These are phyloP conservation scores for Rhododendron kiyosumense DNA, from an alignment of 148 eudicot genomes.

Conservation along the genomic window DNA sequence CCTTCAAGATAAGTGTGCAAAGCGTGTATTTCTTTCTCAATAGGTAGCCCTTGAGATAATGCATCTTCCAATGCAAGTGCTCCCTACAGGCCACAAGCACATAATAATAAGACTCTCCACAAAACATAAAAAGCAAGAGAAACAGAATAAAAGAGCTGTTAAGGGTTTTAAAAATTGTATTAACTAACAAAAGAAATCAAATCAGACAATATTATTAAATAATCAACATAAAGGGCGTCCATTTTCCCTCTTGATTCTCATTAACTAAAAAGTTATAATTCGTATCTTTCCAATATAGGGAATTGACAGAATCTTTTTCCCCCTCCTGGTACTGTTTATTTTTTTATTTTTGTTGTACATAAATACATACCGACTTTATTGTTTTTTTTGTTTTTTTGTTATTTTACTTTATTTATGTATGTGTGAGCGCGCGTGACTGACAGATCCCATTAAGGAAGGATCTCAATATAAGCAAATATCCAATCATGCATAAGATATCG, in stretches of 20 bases:
- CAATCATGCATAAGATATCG: not conserved
- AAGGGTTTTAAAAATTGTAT: not conserved
- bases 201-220: not conserved
- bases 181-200: not conserved
- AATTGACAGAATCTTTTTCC: not conserved
- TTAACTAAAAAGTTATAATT: not conserved
- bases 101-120: not conserved
- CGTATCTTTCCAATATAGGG: not conserved
- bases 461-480: not conserved
- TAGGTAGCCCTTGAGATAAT: slow-evolving; percentile 78
- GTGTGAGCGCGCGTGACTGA: not conserved
- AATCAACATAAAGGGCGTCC: not conserved
- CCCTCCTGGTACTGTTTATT: not conserved
- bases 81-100: slow-evolving; percentile 37
- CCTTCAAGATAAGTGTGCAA: slow-evolving; percentile 48
- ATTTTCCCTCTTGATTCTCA: not conserved
- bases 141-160: not conserved
- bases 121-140: not conserved
- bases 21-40: slow-evolving; percentile 68
- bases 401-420: not conserved
- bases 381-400: not conserved
- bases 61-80: slow-evolving; percentile 94
- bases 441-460: not conserved
- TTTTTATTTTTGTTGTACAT: not conserved
- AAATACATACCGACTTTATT: not conserved